Conservation (phyloP, 1,139 yeast species). For the Lodderomyces margitis region DNA sequence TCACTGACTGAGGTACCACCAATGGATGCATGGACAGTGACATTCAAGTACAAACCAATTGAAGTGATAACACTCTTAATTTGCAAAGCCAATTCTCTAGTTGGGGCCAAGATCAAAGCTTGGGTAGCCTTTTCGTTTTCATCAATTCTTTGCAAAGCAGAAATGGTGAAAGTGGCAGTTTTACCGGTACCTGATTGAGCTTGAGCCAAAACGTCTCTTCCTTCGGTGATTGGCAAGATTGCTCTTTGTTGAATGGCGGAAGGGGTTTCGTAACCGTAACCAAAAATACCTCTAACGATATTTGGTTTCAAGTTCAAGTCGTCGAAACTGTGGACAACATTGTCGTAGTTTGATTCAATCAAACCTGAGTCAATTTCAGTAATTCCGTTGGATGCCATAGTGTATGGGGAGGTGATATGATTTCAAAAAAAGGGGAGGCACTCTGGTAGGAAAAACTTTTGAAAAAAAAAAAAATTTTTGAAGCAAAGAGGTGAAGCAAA, state of each 20-base stretch:
- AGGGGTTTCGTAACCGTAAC: slow-evolving; percentile 97
- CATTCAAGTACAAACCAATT: slow-evolving; percentile 90
- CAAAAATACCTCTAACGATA: slow-evolving; percentile 86
- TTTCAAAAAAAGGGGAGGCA: background rate
- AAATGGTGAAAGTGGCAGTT: slow-evolving; percentile 97
- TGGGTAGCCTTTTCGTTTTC: slow-evolving; percentile 74
- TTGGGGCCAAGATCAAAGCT: slow-evolving; percentile 96
- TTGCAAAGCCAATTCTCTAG: slow-evolving; percentile 98
- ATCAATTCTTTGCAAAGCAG: slow-evolving; percentile 93
- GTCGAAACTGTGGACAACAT: slow-evolving; percentile 85
- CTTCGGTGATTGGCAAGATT: slow-evolving; percentile 92
- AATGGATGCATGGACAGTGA: slow-evolving; percentile 95
- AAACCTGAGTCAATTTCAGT: slow-evolving; percentile 80
- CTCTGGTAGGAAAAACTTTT: background rate
- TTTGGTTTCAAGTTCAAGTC: slow-evolving; percentile 80
- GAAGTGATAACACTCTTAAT: slow-evolving; percentile 95
- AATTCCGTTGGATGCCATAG: slow-evolving; percentile 53
- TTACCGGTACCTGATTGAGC: slow-evolving; percentile 99
- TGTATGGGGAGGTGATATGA: background rate
- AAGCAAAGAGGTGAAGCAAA: background rate
- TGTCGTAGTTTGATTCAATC: slow-evolving; percentile 97
- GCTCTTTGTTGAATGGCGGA: slow-evolving; percentile 99
- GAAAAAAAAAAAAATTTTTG: background rate
- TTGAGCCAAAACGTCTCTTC: slow-evolving; percentile 96
- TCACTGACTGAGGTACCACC: slow-evolving; percentile 96